A percentile compares a stretch with the other conserved stretches of the same genome.
These are phyloP conservation scores for Tuber borchii DNA, from an alignment of 495 filamentous ascomycete genomes.

Conservation along the genomic window DNA sequence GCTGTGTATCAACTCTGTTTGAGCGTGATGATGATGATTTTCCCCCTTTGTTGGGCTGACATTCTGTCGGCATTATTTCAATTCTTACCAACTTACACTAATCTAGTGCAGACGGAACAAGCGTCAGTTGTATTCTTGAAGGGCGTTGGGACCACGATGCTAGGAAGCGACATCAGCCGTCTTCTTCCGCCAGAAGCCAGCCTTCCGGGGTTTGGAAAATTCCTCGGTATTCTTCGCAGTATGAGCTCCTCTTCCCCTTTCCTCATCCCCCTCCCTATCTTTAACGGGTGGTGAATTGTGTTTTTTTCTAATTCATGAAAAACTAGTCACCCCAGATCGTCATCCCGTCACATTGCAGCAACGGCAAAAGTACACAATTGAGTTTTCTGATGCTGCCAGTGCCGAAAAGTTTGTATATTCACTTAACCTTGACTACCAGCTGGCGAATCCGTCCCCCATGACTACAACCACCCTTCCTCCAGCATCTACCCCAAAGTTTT, in stretches of 20 bases:
- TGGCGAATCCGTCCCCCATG: neutral
- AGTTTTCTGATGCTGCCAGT: conserved; percentile 4
- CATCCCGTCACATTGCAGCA: conserved; percentile 1
- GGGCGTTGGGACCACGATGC: conserved; percentile 33
- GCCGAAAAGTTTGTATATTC: conserved; percentile 3
- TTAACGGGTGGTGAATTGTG: neutral
- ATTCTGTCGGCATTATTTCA: neutral
- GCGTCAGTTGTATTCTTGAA: conserved; percentile 29
- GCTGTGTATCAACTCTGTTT: conserved; percentile 1
- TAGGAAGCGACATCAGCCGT: conserved; percentile 36
- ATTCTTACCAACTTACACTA: neutral
- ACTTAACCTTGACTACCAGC: conserved; percentile 1
- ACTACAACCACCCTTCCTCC: conserved; percentile 24
- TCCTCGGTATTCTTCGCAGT: conserved; percentile 32
- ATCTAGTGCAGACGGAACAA: neutral
- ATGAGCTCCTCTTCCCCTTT: conserved; percentile 2
- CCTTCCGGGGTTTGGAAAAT: conserved; percentile 33
- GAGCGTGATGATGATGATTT: conserved; percentile 1
- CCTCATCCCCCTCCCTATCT: neutral
- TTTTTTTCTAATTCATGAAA: conserved; percentile 5
- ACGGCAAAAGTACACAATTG: neutral
- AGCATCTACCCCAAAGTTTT: conserved; percentile 26
- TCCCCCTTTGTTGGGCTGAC: neutral
- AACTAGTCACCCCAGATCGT: conserved; percentile 2
- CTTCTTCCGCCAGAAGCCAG: conserved; percentile 30